Conservation (phyloP, 163 green algal genomes). For the Scenedesmus sp. region DNA sequence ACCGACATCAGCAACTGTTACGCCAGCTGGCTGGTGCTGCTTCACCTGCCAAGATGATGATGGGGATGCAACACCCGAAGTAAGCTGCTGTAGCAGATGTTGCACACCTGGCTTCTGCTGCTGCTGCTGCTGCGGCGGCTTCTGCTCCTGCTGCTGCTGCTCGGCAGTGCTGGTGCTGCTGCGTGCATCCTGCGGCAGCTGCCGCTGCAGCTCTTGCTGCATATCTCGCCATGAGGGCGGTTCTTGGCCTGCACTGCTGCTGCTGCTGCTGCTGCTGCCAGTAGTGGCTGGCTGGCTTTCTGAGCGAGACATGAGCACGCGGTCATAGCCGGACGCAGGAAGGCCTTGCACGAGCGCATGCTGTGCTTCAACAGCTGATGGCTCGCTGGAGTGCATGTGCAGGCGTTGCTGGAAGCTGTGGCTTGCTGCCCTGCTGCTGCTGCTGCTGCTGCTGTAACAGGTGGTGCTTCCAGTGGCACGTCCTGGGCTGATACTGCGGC, state of each 20-base stretch:
- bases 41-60: conserved; percentile 3
- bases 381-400: conserved; percentile 18
- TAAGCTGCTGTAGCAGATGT: not conserved
- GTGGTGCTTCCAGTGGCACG: not conserved
- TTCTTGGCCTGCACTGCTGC: not conserved
- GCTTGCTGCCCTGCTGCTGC: not conserved
- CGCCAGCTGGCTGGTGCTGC: not conserved
- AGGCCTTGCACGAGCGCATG: not conserved
- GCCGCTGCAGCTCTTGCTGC: not conserved
- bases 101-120: conserved; percentile 6
- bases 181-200: not conserved
- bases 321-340: not conserved
- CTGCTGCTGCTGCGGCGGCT: conserved; percentile 1
- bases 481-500: conserved; percentile 11
- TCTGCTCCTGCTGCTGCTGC: not conserved
- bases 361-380: not conserved
- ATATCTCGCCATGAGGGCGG: not conserved
- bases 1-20: not conserved
- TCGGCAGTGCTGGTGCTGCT: conserved; percentile 1
- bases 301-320: not conserved
- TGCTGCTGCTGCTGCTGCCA: conserved; percentile 28
- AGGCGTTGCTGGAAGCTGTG: not conserved
- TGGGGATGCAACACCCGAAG: not conserved
- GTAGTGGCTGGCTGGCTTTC: not conserved
- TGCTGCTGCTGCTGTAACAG: not conserved